Base-by-base conservation (phyloP, 192 early-diverging fungal genomes). In the Rhizophagus sp. region DNA sequence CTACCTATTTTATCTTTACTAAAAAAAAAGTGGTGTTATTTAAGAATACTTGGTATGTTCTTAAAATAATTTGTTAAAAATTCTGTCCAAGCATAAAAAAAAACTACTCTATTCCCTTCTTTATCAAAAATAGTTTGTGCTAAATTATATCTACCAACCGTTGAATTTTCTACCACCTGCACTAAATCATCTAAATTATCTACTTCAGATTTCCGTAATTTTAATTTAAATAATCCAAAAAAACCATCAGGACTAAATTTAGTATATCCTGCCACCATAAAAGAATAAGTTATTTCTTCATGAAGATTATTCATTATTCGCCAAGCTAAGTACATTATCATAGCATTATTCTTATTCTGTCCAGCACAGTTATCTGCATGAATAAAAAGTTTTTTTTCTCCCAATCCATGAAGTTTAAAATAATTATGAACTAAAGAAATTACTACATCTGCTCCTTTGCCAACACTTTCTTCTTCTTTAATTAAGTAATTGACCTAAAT, bases 361-460 rank as follows among this genome's bases (percentile, higher is more conserved):
- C 24, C 22, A 25, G 62, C 62, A 64, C 24, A 64, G 24, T 64
- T 64, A 64, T 64, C n/a, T 25, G 62, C 62, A 64, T 64, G 2
- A 7, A 64, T 64, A 64, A 64, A 5, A 9, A 64, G 2, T 25
- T 64, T 1, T 64, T 64, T 64, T 64, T 64, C 22, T n/a, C n/a
- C 62, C 10, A 64, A 27, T 64, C 22, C 22, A 64, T 41, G 68
- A 41, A 13, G 3, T 41, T 34, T 0, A 41, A 69, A 69, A 41
- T 69, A 69, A 34, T 69, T 34, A 69, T 69, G 19, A 12, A 36
- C 39, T 69, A 69, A 34, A 22, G 33, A 69, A 69, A 69, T 69
- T 69, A 69, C 68, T 5, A 13, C 19, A 69, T 69, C 34, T 36
- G 30, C 39, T 41, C 30, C 39, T 34, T 69, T 41, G 11, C 33